phyloP scores from a whole-genome alignment of 2,329 filamentous ascomycete species.

The Arthrinium phaeospermum region DNA sequence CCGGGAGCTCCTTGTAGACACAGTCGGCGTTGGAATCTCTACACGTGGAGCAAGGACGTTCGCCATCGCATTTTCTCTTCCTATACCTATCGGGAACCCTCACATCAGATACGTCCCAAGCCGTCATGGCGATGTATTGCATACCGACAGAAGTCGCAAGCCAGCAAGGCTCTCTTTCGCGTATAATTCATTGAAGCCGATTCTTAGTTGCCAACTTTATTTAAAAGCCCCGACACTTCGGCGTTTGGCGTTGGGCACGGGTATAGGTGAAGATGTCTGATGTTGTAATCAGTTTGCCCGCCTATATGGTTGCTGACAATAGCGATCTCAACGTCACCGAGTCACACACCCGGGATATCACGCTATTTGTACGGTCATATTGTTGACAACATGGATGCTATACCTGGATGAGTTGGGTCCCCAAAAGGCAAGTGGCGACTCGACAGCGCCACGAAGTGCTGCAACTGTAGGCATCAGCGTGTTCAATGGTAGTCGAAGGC shows the following conservation, averaged over 20 bases:
- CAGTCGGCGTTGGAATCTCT: slow-evolving; percentile 45
- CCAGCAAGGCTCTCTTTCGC: slow-evolving; percentile 39
- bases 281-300: background rate
- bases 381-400: background rate
- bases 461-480: background rate
- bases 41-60: slow-evolving; percentile 46
- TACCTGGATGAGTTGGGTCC: background rate
- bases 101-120: slow-evolving; percentile 26
- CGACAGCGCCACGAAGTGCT: background rate
- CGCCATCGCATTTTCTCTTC: slow-evolving; percentile 46
- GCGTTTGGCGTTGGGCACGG: background rate
- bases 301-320: background rate
- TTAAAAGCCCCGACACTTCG: background rate
- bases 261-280: background rate
- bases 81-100: slow-evolving; percentile 36
- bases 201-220: background rate
- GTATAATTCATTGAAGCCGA: slow-evolving; percentile 14
- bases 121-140: slow-evolving; percentile 17
- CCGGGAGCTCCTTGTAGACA: slow-evolving; percentile 46
- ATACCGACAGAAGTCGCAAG: slow-evolving; percentile 47
- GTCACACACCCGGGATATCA: background rate
- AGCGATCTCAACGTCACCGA: background rate
- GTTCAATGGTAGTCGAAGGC: background rate
- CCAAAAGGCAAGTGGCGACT: background rate
- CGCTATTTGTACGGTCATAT: background rate